Evolutionary conservation across 805 yeast genomes (phyloP), one percentile per base, ranked within the genome.

Genomic region (Saccharomycopsis fibuligera): DNA sequence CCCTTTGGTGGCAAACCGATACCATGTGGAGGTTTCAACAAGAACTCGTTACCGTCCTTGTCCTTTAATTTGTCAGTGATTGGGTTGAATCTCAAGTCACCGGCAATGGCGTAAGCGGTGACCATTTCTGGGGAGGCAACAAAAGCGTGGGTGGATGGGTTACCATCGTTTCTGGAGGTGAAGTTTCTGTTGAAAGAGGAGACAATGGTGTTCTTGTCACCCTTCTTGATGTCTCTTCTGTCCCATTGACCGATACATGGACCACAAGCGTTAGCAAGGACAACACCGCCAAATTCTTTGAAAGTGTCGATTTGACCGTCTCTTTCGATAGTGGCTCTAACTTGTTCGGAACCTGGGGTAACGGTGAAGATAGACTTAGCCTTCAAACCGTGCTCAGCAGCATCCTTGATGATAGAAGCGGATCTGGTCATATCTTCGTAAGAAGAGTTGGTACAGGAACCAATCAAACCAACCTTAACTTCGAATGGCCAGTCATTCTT

Each of bases 201-300:
- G 62, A 91, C 91, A 69, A 91, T 91, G 61, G 97, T 91, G 79
- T 91, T 91, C 73, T 87, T 85, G 69, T 86, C 96, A 67, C 90
- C 85, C 95, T 86, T 88, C 76, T 87, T 81, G 68, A 87, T 80
- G 68, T 86, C 90, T 64, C 76, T 85, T 73, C 98, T 85, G 67
- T 93, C 96, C 99, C 99, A 91, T 75, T 91, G 99, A 51, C 99
- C 99, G 64, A 91, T 91, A 74, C 99, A 91, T 62, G 98, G 99
- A 58, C 99, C 99, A 76, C 99, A 91, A 19, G 99, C 99, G 67
- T 91, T 91, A 47, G 98, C 96, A 59, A 91, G 76, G 40, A 91
- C 96, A 51, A 79, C 75, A 58, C 96, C 99, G 53, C 98, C 98
- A 60, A 81, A 83, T 48, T 83, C 79, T 66, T 83, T 81, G 66